These are phyloP conservation scores for Talaromyces verruculosus DNA, from an alignment of 2,329 filamentous ascomycete genomes.

Conservation along the genomic window DNA sequence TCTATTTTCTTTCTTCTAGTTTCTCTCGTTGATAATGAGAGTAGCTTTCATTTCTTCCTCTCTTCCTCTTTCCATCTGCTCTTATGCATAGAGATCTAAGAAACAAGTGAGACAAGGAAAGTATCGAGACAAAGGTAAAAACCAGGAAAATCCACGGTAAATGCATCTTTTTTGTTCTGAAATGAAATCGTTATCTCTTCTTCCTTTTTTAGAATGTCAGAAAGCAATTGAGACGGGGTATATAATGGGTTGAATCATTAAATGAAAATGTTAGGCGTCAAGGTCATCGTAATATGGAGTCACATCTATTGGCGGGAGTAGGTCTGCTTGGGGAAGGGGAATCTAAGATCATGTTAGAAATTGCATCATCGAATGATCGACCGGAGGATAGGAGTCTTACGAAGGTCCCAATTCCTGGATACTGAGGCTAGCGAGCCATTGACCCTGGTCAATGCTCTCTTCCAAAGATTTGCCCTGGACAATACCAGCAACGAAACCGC, in stretches of 20 bases:
- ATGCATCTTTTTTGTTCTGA: background rate
- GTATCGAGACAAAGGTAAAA: background rate
- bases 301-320: conserved; percentile 54
- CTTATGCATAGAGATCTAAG: background rate
- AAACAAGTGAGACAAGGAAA: background rate
- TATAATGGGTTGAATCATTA: conserved; percentile 46
- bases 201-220: conserved; percentile 23
- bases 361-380: background rate
- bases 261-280: conserved; percentile 20
- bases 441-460: conserved; percentile 81
- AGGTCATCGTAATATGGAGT: background rate
- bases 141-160: background rate
- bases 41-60: background rate
- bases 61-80: background rate
- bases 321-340: conserved; percentile 77
- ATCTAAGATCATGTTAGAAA: conserved; percentile 50
- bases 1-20: conserved; percentile 15
- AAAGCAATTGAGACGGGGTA: conserved; percentile 32
- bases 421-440: conserved; percentile 92
- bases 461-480: conserved; percentile 79
- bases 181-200: background rate
- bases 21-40: background rate
- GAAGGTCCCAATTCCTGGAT: conserved; percentile 94
- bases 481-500: conserved; percentile 86
- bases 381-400: conserved; percentile 55